Conservation (phyloP, 192 early-diverging fungal species). For the Podila horticola region DNA sequence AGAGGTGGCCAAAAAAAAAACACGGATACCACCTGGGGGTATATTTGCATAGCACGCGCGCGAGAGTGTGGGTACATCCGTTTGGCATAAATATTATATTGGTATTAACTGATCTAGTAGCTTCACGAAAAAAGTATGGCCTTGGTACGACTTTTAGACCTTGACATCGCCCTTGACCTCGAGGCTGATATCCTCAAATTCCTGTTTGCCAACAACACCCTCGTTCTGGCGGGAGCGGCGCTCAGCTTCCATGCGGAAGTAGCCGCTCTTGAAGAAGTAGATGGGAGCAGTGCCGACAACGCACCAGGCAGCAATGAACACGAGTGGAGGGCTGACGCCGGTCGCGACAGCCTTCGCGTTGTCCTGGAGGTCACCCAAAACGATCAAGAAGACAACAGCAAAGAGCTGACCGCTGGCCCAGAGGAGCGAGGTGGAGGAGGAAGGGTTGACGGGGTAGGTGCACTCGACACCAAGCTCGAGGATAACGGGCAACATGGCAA, state of each 20-base stretch:
- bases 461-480: slow-evolving; percentile 52
- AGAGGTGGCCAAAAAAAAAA: too few relatives aligned
- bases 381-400: slow-evolving; percentile 38
- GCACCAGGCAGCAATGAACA: slow-evolving; percentile 45
- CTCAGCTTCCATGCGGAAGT: slow-evolving; percentile 47
- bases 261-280: slow-evolving; percentile 42
- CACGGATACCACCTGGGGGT: too few relatives aligned
- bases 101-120: too few relatives aligned
- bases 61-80: too few relatives aligned
- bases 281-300: slow-evolving; percentile 29
- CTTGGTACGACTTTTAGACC: background rate
- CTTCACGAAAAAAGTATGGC: background rate
- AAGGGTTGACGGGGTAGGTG: slow-evolving; percentile 49
- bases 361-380: slow-evolving; percentile 26
- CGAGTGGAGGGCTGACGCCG: slow-evolving; percentile 35
- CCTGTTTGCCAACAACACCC: slow-evolving; percentile 8
- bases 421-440: slow-evolving; percentile 47
- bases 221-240: slow-evolving; percentile 15
- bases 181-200: slow-evolving; percentile 24
- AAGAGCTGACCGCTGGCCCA: slow-evolving; percentile 48
- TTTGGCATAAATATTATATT: too few relatives aligned
- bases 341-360: slow-evolving; percentile 9
- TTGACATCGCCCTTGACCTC: slow-evolving; percentile 9
- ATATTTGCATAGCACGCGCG: too few relatives aligned
- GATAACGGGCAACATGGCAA: slow-evolving; percentile 41